Evolutionary conservation across 1,284 basidiomycete species (phyloP), one percentile per base, ranked within the genome.

Genomic region (Veloporphyrellus conicus): DNA sequence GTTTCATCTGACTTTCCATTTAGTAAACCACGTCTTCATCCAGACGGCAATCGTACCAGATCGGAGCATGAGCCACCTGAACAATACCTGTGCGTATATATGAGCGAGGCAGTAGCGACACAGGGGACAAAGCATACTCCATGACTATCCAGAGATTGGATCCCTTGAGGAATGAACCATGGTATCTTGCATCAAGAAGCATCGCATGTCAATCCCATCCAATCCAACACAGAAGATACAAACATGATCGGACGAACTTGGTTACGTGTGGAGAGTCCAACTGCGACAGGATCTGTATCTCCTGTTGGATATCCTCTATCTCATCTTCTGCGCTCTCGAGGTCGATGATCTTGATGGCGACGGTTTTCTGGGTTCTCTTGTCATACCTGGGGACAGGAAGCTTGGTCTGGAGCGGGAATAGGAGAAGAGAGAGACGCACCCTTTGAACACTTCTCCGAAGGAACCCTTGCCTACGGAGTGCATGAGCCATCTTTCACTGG

Each of bases 251-350:
- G 45, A 72, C 82, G 63, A 61, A 92, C 89, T 93, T 93, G 54
- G 95, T 99, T 50, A 99, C 94, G 71, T 90, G 87, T 32, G 90
- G 84, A 40, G 93, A 96, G 70, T 98, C 95, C 55, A 99, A 71
- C 67, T 98, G 95, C n/a, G 92, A 93, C 18, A 99, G 81, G 55
- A 98, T 98, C 68, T 95, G 90, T 53, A 99, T 99, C 70, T 99
- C 96, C 68, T 96, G 93, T 62, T 99, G 95, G 50, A 99, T 98
- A 70, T 99, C 95, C 68, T 97, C 94, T 67, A 99, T 97, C 74
- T 99, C 96, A 64, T 99, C 96, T 68, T 98, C 95, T 43, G 95
- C 94, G 62, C 90, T 93, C 71, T 99, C 95, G 31, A 99, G 81
- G 73, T 99, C 93, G 67, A 99, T 98, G 58, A 98, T 94, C 81